These are phyloP conservation scores for Pyricularia grisea DNA, from an alignment of 2,329 filamentous ascomycete species.

Conservation along the genomic window DNA sequence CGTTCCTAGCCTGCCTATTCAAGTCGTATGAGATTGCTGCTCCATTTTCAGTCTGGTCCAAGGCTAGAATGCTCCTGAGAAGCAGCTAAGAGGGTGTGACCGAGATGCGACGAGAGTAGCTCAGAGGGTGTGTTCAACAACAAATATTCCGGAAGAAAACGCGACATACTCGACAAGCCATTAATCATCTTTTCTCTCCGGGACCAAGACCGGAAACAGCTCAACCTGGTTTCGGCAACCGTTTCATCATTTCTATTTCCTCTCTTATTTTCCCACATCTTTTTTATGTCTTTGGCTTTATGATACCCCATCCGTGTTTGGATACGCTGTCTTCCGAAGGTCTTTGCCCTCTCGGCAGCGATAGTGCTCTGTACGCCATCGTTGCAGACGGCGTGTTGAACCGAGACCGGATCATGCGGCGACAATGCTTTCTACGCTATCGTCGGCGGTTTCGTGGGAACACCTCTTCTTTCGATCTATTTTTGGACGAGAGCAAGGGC, in stretches of 20 bases:
- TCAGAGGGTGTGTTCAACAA: neutral
- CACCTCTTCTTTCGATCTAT: constrained; percentile 2
- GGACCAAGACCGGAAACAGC: constrained; percentile 14
- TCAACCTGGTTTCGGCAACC: constrained; percentile 24
- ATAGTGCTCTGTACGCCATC: constrained; percentile 47
- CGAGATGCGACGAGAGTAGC: neutral
- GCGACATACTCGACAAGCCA: neutral
- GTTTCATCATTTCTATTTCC: constrained; percentile 8
- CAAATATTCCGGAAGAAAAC: neutral
- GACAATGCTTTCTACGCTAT: constrained; percentile 48
- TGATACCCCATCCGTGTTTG: constrained; percentile 47
- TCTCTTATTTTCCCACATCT: constrained; percentile 13
- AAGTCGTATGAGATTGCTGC: neutral
- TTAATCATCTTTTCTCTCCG: neutral
- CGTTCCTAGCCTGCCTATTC: neutral
- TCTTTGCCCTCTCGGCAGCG: constrained; percentile 33
- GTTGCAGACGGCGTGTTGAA: constrained; percentile 42
- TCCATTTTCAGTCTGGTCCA: neutral
- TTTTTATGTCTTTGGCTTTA: constrained; percentile 23
- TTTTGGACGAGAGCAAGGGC: constrained; percentile 1
- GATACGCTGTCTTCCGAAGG: constrained; percentile 34
- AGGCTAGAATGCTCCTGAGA: neutral
- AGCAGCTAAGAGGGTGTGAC: neutral
- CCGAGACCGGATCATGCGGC: constrained; percentile 30
- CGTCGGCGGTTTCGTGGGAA: constrained; percentile 37